Base-by-base conservation (phyloP, 1,139 yeast genomes). In the Wickerhamomyces sp. region DNA sequence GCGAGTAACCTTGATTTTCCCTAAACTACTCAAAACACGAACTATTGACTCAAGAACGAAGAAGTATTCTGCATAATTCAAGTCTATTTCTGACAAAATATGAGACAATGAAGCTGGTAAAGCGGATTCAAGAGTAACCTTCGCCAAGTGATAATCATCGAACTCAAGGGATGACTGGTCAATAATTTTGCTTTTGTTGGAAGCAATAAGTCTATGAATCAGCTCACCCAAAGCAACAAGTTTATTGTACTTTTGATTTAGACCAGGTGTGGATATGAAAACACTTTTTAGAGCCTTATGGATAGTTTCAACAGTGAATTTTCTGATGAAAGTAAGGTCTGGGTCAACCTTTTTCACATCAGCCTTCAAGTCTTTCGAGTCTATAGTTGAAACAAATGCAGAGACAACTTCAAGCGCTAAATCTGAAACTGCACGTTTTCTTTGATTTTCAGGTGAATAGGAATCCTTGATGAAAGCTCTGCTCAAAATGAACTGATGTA, bases 291-390 rank as follows among this genome's bases (percentile, higher is more conserved):
- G 56, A 2, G 74, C 78, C 49, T 79, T 84, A 29, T 77, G 68
- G n/a, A 87, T 59, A 0, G 81, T 69, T 47, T 89, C 97, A 24
- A 81, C 74, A 9, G 86, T 75, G 54, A 81, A 85, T 49, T 80
- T 81, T 40, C 97, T 67, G 28, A 89, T 79, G 50, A 81, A 78
- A 0, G 78, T 70, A 74, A 87, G 69, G 45, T 83, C 89, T 0
- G 82, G 74, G 52, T 84, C 89, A 41, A 74, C 78, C 19, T 63
- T 59, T 43, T 74, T 75, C 0, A 75, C 67, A 41, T 72, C 74
- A 1, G 68, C 63, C 9, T 65, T 62, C 27, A 59, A 52, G 10
- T 70, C 74, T 7, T 60, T 58, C 8, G 63, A 65, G 37, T 70
- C 73, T 5, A 68, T 64, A 0, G 84, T 73, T 0, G 94, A 68